These are phyloP conservation scores for Blastobotrys raffinosifermentans DNA, from an alignment of 1,139 yeast species.

Conservation along the genomic window DNA sequence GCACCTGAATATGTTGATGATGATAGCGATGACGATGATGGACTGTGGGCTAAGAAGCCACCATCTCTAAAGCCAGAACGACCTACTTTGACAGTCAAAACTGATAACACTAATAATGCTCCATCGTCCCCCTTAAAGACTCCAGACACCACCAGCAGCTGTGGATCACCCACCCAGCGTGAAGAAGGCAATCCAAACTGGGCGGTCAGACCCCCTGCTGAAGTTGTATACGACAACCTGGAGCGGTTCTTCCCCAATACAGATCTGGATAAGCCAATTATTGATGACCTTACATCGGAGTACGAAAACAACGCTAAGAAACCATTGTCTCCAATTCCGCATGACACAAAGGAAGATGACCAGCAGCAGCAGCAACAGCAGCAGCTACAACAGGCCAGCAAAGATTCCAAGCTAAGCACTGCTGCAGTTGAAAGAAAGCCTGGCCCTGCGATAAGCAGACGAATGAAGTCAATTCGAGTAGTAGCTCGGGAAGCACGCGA, in stretches of 20 bases:
- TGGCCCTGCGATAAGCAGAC: conserved; percentile 12
- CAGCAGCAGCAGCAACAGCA: conserved; percentile 4
- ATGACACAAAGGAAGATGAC: conserved; percentile 18
- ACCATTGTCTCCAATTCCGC: conserved; percentile 20
- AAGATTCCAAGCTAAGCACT: conserved; percentile 2
- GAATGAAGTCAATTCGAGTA: conserved; percentile 83
- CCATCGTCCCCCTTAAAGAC: conserved; percentile 16
- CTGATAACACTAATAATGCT: not conserved
- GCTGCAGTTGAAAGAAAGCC: conserved; percentile 18
- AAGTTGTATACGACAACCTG: conserved; percentile 83
- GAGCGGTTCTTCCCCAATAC: conserved; percentile 91
- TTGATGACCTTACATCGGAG: conserved; percentile 47
- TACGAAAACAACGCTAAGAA: conserved; percentile 8
- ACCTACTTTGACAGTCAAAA: not conserved
- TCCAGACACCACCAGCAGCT: conserved; percentile 13
- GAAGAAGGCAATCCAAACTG: conserved; percentile 30
- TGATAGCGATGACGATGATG: conserved; percentile 46
- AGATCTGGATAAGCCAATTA: conserved; percentile 85
- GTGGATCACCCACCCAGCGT: conserved; percentile 29
- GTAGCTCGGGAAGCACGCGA: conserved; percentile 89
- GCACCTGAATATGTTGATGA: conserved; percentile 52
- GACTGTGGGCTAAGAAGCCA: conserved; percentile 55
- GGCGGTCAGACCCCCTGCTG: conserved; percentile 91
- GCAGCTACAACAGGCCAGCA: conserved; percentile 4
- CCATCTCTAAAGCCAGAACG: conserved; percentile 16